Evolutionary conservation across 441 rosid genomes (phyloP).

Genomic region (Melastoma candidum): DNA sequence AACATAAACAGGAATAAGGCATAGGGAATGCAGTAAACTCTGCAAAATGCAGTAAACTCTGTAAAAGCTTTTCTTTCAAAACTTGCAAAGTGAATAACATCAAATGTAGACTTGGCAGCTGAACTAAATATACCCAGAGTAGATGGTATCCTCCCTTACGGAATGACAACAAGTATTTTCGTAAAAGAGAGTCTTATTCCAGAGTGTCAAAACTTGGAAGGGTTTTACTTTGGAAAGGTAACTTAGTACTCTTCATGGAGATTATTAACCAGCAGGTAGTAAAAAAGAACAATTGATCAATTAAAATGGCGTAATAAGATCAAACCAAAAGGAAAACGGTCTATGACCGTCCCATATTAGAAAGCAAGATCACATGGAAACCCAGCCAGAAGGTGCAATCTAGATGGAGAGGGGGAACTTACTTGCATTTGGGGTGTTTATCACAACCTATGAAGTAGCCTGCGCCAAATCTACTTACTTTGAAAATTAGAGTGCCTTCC

Average conservation of each 20-base stretch:
- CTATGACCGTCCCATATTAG: not conserved
- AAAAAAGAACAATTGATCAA: not conserved
- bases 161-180: too few species aligned
- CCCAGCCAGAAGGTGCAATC: not conserved
- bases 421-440: constrained; percentile 94
- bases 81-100: too few species aligned
- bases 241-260: too few species aligned
- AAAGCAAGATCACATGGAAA: not conserved
- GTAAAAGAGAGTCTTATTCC: too few species aligned
- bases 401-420: constrained; percentile 22
- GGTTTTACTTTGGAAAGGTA: too few species aligned
- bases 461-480: constrained; percentile 74
- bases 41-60: not conserved
- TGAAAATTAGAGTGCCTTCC: constrained; percentile 83
- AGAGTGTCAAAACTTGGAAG: too few species aligned
- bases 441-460: constrained; percentile 95
- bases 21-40: not conserved
- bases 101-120: too few species aligned
- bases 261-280: not conserved
- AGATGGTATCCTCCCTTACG: too few species aligned
- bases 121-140: too few species aligned
- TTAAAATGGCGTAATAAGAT: too few species aligned
- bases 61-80: not conserved
- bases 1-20: constrained; percentile 8
- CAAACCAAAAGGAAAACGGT: too few species aligned